Base-by-base conservation (phyloP, 2,329 filamentous ascomycete species). In the Xylariaceae sp. region DNA sequence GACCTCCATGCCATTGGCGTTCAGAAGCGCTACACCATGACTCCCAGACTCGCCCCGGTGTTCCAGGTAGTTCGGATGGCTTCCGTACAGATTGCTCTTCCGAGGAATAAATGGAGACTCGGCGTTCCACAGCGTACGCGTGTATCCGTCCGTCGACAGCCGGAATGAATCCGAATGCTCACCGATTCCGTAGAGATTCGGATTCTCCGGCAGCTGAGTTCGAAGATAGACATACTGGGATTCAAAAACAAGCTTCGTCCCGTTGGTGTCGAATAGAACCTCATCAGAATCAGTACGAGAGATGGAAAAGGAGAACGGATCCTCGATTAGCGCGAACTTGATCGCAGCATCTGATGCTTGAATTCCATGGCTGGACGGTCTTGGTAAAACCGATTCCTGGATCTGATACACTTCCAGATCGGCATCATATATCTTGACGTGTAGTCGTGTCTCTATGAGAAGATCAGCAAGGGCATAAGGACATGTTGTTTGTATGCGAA, bases 231-330 rank as follows among this genome's bases (percentile, higher is more conserved):
- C 70, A 68, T 86, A 88, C 68, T 67, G 67, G 6, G 64, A 65
- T 51, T 68, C 65, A 9, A 68, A 67, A 15, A 68, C 53, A 15
- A 68, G 45, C 66, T 76, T 60, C 69, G 79, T 63, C 66, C 74
- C 57, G 70, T 76, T 64, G 73, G 79, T 66, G 70, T 75, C 66
- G 70, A 92, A 92, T 2, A 92, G 73, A 1, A 84, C 77, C 37
- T 80, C 77, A 0, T 72, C 68, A 1, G 74, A 75, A 44, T 68
- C 68, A 4, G 66, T 62, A 5, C 78, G 74, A 4, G 68, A 72
- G 8, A 92, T 79, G 0, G 77, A 79, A 74, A 92, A 92, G 9
- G 82, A 85, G 74, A 91, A 90, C 0, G 88, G 88, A 1, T 73
- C 65, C 51, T 72, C 68, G 1, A 68, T 73, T 58, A 76, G 74